Evolutionary conservation across 176 grass and related monocot genomes (phyloP).

Genomic region (Leersia perrieri): DNA sequence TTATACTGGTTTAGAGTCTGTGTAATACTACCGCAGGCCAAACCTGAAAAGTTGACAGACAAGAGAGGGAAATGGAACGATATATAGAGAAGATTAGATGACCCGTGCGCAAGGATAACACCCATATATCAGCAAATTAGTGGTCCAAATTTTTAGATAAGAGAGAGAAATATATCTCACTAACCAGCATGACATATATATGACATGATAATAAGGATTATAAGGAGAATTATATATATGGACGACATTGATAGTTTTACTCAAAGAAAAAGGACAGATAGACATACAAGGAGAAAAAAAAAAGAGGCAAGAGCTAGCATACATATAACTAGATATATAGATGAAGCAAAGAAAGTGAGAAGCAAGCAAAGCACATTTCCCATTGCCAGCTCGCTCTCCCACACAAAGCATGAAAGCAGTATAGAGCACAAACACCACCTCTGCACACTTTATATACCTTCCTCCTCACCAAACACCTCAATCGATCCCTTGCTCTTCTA

Average conservation of each 20-base stretch:
- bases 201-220: neutral
- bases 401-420: neutral
- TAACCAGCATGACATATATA: neutral
- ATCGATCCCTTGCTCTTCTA: neutral
- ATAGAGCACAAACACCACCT: neutral
- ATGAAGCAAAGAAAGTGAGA: neutral
- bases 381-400: neutral
- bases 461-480: constrained; percentile 5
- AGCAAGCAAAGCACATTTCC: neutral
- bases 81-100: too few relatives aligned
- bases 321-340: neutral
- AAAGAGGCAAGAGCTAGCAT: neutral
- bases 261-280: neutral
- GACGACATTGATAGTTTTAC: neutral
- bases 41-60: neutral
- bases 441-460: neutral
- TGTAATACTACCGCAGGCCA: neutral
- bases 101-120: too few relatives aligned
- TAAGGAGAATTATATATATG: neutral
- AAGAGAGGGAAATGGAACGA: too few relatives aligned
- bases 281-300: neutral
- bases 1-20: neutral
- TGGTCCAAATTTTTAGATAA: too few relatives aligned
- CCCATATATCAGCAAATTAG: too few relatives aligned
- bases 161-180: neutral